A percentile compares a stretch with the other conserved stretches of the same genome.
phyloP scores from a whole-genome alignment of 192 early-diverging fungal genomes.

The Nowakowskiella sp. region DNA sequence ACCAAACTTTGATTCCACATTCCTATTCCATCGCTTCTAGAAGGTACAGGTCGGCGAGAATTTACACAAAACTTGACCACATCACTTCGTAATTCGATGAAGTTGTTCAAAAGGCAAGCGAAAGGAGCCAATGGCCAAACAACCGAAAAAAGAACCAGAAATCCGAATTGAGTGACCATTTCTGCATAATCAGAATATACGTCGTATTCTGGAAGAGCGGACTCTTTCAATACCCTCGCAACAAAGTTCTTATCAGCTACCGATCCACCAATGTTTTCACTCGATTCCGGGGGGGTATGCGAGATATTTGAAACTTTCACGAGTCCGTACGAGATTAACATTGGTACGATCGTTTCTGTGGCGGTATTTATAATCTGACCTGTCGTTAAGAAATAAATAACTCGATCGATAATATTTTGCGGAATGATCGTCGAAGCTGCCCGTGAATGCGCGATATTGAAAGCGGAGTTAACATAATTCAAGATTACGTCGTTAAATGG shows the following conservation, averaged over 20 bases:
- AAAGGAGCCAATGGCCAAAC: slow-evolving; percentile 81
- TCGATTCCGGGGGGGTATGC: slow-evolving; percentile 24
- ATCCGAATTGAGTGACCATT: slow-evolving; percentile 90
- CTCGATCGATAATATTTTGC: slow-evolving; percentile 42
- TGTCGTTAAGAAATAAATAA: slow-evolving; percentile 75
- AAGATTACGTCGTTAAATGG: slow-evolving; percentile 68
- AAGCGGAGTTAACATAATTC: slow-evolving; percentile 29
- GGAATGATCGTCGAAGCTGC: slow-evolving; percentile 37
- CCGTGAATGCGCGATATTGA: slow-evolving; percentile 8
- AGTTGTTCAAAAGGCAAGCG: slow-evolving; percentile 80
- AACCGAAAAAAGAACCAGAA: slow-evolving; percentile 74
- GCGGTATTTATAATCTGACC: slow-evolving; percentile 71
- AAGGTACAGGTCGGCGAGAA: no score
- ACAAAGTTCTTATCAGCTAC: slow-evolving; percentile 38
- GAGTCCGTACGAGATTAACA: no score
- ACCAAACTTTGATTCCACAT: no score
- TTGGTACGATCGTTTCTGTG: slow-evolving; percentile 69
- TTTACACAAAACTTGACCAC: slow-evolving; percentile 90
- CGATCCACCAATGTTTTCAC: slow-evolving; percentile 16
- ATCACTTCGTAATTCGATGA: slow-evolving; percentile 82
- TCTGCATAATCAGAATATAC: slow-evolving; percentile 86
- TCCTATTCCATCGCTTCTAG: no score
- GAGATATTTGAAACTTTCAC: no score
- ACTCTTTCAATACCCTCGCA: slow-evolving; percentile 48
- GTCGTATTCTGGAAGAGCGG: slow-evolving; percentile 64